phyloP scores from a whole-genome alignment of 768 basidiomycete genomes.

The Boletus tomentosulus region DNA sequence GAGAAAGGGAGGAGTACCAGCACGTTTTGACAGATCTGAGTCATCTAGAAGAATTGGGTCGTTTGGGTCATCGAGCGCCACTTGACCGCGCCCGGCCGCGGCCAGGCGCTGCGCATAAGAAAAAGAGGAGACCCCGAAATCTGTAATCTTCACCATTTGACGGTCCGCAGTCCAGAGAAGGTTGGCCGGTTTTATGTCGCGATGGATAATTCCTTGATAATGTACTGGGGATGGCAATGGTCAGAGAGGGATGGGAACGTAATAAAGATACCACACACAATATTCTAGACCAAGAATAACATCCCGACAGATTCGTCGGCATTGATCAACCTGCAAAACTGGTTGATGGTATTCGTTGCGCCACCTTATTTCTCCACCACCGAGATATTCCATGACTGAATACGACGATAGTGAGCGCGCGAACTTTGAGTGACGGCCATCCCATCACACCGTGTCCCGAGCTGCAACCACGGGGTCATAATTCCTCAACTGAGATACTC shows the following conservation, averaged over 20 bases:
- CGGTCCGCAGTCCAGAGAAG: conserved; percentile 87
- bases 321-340: conserved; percentile 77
- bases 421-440: conserved; percentile 8
- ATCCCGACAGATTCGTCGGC: conserved; percentile 85
- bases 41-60: conserved; percentile 77
- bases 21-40: conserved; percentile 81
- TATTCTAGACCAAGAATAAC: conserved; percentile 94
- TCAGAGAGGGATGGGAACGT: conserved; percentile 5
- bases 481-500: conserved; percentile 30
- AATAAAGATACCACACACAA: conserved; percentile 50
- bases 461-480: conserved; percentile 30
- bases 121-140: conserved; percentile 97
- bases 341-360: conserved; percentile 59
- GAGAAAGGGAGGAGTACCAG: conserved; percentile 93
- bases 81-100: conserved; percentile 44
- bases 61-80: conserved; percentile 40
- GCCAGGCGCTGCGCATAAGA: conserved; percentile 83
- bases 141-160: conserved; percentile 90
- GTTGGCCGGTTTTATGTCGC: conserved; percentile 99
- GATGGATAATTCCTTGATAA: conserved; percentile 96
- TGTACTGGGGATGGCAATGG: conserved; percentile 60
- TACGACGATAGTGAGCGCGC: conserved; percentile 18
- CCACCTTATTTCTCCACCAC: conserved; percentile 95
- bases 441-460: conserved; percentile 31
- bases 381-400: conserved; percentile 93